These are phyloP conservation scores for Blastobotrys apis DNA, from an alignment of 1,139 yeast species.

Conservation along the genomic window DNA sequence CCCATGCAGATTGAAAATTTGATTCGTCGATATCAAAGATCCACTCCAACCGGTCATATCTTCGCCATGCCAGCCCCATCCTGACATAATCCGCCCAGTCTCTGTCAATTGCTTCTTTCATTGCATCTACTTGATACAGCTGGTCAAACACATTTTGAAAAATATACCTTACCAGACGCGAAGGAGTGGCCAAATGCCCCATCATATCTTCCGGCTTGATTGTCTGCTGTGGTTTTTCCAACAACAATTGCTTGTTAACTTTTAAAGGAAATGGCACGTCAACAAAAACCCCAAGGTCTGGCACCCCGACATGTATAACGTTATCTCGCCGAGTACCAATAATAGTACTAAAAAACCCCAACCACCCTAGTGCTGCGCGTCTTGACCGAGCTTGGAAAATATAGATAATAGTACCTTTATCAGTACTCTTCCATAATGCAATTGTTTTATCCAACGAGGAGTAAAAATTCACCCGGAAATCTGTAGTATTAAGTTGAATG, in stretches of 20 bases:
- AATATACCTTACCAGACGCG: slow-evolving; percentile 25
- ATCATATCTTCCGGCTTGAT: slow-evolving; percentile 15
- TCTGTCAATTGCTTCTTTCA: slow-evolving; percentile 14
- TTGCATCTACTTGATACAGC: slow-evolving; percentile 26
- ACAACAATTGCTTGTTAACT: slow-evolving; percentile 3
- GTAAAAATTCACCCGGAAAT: slow-evolving; percentile 49
- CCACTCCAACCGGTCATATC: slow-evolving; percentile 79
- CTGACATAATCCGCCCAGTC: slow-evolving; percentile 29
- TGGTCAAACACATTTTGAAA: slow-evolving; percentile 31
- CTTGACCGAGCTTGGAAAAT: slow-evolving; percentile 52
- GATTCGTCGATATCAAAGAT: slow-evolving; percentile 49
- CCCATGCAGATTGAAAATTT: slow-evolving; percentile 45
- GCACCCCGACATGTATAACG: slow-evolving; percentile 44
- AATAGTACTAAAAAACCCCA: slow-evolving; percentile 50
- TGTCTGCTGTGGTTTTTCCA: not conserved
- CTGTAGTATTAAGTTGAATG: slow-evolving; percentile 22
- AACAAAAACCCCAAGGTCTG: slow-evolving; percentile 47
- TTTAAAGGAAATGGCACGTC: slow-evolving; percentile 33
- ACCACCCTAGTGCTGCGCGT: slow-evolving; percentile 54
- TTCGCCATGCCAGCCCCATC: slow-evolving; percentile 58
- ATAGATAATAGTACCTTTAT: slow-evolving; percentile 39
- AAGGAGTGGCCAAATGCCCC: slow-evolving; percentile 21
- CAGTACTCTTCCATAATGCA: slow-evolving; percentile 42
- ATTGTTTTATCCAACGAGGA: slow-evolving; percentile 68
- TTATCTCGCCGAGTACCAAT: slow-evolving; percentile 34